Evolutionary conservation across 2,329 filamentous ascomycete genomes (phyloP).

Genomic region (Botrytis deweyae): DNA sequence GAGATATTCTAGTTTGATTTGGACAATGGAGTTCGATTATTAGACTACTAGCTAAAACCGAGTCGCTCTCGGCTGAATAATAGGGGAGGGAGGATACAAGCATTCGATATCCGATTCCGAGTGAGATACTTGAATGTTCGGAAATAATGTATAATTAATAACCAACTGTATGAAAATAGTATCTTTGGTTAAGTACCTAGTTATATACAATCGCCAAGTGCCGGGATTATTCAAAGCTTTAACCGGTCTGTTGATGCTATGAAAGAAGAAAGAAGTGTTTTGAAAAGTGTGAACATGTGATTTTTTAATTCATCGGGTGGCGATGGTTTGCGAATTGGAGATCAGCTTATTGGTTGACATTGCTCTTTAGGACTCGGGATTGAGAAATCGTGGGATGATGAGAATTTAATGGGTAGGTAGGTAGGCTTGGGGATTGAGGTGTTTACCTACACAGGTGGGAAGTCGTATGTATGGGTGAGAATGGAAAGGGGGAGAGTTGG

Average conservation of each 20-base stretch:
- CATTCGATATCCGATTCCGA: not conserved
- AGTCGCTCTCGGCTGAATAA: not conserved
- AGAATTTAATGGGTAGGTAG: not conserved
- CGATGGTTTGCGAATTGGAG: too few relatives aligned
- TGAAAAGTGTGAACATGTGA: too few relatives aligned
- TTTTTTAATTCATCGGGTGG: too few relatives aligned
- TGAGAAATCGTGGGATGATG: fast-evolving
- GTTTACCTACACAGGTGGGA: not conserved
- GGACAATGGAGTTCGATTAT: not conserved
- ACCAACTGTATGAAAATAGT: not conserved
- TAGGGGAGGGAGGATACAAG: not conserved
- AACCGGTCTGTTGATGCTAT: too few relatives aligned
- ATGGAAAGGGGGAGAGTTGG: not conserved
- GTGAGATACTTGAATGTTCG: not conserved
- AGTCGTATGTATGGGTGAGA: not conserved
- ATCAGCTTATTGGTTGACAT: not conserved
- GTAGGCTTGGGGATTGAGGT: not conserved
- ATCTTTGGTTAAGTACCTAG: not conserved
- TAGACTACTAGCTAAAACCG: not conserved
- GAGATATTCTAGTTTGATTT: not conserved
- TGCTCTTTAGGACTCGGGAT: not conserved
- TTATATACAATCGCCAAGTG: not conserved
- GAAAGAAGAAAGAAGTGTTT: too few relatives aligned
- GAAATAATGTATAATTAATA: not conserved
- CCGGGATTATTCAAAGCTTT: not conserved